These are phyloP conservation scores for Cadophora gregata DNA, from an alignment of 2,329 filamentous ascomycete species.

Conservation along the genomic window DNA sequence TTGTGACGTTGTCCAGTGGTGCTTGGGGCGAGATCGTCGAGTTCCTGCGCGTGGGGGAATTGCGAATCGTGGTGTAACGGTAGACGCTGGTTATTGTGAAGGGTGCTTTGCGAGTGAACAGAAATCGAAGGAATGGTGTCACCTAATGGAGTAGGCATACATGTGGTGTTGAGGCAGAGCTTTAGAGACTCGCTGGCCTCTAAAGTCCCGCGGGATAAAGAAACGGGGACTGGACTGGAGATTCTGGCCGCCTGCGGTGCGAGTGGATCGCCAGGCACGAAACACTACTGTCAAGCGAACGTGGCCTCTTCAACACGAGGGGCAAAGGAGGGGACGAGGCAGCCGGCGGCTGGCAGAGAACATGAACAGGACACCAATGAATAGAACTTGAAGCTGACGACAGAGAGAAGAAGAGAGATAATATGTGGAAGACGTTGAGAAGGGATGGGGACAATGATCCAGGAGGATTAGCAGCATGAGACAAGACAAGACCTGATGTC, in stretches of 20 bases:
- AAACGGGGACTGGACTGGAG: conserved; percentile 13
- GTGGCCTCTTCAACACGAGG: conserved; percentile 37
- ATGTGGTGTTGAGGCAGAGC: conserved; percentile 43
- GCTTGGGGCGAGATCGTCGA: conserved; percentile 39
- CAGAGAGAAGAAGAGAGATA: conserved; percentile 2
- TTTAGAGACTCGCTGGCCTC: conserved; percentile 43
- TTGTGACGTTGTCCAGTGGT: conserved; percentile 27
- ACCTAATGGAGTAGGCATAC: conserved; percentile 50
- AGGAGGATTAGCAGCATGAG: conserved; percentile 14
- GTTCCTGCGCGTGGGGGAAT: conserved; percentile 42
- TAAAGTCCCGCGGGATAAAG: conserved; percentile 38
- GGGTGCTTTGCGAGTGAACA: conserved; percentile 34
- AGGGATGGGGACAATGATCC: neutral
- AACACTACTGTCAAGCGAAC: conserved; percentile 33
- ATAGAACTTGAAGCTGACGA: conserved; percentile 11
- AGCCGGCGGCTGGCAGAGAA: neutral
- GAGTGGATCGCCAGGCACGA: conserved; percentile 31
- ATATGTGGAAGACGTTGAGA: neutral
- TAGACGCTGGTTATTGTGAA: conserved; percentile 33
- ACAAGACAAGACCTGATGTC: conserved; percentile 3
- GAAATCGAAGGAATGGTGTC: conserved; percentile 45
- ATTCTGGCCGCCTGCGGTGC: conserved; percentile 9
- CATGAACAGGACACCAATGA: conserved; percentile 1
- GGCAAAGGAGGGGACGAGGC: conserved; percentile 14
- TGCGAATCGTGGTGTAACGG: conserved; percentile 42